Conservation (phyloP, 768 basidiomycete species). For the Tulasnella sp. region DNA sequence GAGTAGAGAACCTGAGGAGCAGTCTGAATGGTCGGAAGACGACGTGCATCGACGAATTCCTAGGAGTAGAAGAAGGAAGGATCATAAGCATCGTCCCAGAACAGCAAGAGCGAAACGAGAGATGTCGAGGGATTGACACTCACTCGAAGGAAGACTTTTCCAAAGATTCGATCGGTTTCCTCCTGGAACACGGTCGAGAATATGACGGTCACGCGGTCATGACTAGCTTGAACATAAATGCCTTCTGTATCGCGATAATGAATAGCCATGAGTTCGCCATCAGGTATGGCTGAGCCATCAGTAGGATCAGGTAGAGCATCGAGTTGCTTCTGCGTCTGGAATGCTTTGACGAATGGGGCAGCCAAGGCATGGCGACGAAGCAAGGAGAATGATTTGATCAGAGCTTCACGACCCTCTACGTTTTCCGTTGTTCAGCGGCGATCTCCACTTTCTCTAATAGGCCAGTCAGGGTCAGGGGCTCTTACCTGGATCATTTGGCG, state of each 20-base stretch:
- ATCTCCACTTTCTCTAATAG: not conserved
- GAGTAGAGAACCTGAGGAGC: constrained; percentile 96
- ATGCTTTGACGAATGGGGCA: constrained; percentile 88
- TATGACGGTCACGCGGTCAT: constrained; percentile 94
- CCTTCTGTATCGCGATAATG: constrained; percentile 97
- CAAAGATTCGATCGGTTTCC: constrained; percentile 94
- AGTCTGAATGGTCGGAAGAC: constrained; percentile 85
- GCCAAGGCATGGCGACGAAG: constrained; percentile 91
- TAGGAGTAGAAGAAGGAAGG: constrained; percentile 29
- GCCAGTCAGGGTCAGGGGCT: constrained; percentile 16
- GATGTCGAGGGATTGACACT: not conserved
- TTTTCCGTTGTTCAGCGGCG: not conserved
- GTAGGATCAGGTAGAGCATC: constrained; percentile 41
- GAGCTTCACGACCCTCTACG: constrained; percentile 67
- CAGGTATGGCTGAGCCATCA: constrained; percentile 46
- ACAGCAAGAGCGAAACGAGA: constrained; percentile 2
- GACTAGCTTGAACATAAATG: constrained; percentile 87
- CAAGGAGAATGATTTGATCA: constrained; percentile 73
- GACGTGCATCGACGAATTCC: constrained; percentile 99
- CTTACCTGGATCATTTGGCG: constrained; percentile 73
- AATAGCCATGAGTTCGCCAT: constrained; percentile 82
- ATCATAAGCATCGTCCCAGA: constrained; percentile 11
- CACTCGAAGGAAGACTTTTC: constrained; percentile 97
- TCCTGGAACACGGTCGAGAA: constrained; percentile 96
- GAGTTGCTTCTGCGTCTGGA: constrained; percentile 73